Percentiles rank a stretch among this genome's conserved stretches.
phyloP scores from a whole-genome alignment of 768 basidiomycete genomes.

The Leccinum rimulosum region DNA sequence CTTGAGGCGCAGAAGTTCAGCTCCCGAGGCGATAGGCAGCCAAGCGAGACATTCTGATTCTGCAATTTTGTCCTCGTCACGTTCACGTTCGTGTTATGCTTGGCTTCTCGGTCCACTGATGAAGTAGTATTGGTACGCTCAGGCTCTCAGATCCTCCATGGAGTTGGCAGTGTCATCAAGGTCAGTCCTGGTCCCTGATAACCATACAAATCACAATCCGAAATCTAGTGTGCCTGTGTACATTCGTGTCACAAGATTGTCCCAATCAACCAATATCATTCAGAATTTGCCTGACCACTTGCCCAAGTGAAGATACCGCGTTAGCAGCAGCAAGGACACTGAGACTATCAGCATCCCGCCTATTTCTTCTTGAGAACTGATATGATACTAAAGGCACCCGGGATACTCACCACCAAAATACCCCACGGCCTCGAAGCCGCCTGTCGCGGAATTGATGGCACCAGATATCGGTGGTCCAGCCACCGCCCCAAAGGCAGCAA shows the following conservation, averaged over 20 bases:
- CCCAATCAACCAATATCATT: not conserved
- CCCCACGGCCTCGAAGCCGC: constrained; percentile 38
- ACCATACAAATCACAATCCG: not conserved
- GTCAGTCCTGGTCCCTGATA: not conserved
- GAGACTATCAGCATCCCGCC: constrained; percentile 42
- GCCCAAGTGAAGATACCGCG: constrained; percentile 40
- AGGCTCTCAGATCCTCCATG: not conserved
- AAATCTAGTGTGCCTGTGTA: not conserved
- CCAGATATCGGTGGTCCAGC: constrained; percentile 75
- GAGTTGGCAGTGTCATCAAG: not conserved
- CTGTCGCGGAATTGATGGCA: constrained; percentile 54
- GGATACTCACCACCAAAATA: constrained; percentile 40
- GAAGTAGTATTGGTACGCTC: not conserved
- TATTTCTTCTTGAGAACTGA: not conserved
- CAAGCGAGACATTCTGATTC: not conserved
- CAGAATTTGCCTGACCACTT: constrained; percentile 42
- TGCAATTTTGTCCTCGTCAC: not conserved
- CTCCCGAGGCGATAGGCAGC: no score
- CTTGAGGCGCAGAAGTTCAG: not conserved
- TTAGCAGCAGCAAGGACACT: constrained; percentile 39
- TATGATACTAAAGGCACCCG: not conserved
- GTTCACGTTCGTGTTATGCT: not conserved
- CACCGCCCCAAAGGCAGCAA: constrained; percentile 62
- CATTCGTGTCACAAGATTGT: not conserved
- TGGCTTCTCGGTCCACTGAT: not conserved